Evolutionary conservation across 2,329 filamentous ascomycete species (phyloP).

Genomic region (Alternaria solani): DNA sequence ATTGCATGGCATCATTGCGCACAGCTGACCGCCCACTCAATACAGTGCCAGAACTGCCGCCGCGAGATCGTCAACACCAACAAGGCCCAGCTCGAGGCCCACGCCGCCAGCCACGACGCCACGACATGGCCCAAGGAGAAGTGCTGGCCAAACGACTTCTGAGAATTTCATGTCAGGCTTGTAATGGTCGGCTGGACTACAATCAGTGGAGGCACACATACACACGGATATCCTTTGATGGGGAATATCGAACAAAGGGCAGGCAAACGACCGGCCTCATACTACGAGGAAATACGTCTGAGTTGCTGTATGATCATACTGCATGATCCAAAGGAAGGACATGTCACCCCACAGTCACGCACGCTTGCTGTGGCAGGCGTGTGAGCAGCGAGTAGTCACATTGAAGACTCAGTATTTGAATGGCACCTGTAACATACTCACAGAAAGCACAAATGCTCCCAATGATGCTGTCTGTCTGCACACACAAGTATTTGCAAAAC

Average conservation of each 20-base stretch:
- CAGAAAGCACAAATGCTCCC: not conserved
- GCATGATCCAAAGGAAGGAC: not conserved
- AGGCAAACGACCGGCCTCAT: not conserved
- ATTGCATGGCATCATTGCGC: not conserved
- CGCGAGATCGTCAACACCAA: constrained; percentile 63
- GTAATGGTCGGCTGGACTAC: not conserved
- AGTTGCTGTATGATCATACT: not conserved
- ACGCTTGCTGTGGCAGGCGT: not conserved
- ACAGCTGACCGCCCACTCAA: constrained; percentile 1
- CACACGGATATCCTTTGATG: not conserved
- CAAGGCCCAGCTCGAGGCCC: constrained; percentile 61
- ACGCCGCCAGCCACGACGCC: constrained; percentile 61
- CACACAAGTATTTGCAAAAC: not conserved
- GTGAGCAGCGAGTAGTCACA: not conserved
- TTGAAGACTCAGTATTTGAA: constrained; percentile 63
- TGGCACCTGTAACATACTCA: not conserved
- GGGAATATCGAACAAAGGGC: not conserved
- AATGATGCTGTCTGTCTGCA: not conserved
- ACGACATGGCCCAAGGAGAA: constrained; percentile 65
- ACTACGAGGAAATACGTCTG: not conserved
- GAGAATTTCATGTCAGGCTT: not conserved
- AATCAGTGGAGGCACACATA: not conserved
- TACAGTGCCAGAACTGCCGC: constrained; percentile 60
- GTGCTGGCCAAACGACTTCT: constrained; percentile 63
- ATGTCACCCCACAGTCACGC: not conserved